Evolutionary conservation across 1,284 basidiomycete genomes (phyloP).

Genomic region (Mycosarcoma mackinlayi): DNA sequence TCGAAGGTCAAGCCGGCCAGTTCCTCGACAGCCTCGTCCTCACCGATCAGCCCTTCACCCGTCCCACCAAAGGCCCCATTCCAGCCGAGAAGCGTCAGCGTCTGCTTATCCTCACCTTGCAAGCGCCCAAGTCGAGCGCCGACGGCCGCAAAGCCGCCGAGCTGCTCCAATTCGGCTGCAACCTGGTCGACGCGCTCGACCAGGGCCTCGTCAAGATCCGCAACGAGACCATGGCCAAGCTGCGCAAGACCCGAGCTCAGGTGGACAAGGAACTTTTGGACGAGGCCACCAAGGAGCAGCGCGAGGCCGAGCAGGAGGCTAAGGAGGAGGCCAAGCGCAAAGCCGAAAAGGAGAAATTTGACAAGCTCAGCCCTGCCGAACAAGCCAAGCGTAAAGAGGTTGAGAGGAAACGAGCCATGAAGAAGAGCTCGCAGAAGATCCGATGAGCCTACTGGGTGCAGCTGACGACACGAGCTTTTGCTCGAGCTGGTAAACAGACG

Average conservation of each 20-base stretch:
- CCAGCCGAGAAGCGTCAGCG: constrained; percentile 48
- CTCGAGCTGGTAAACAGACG: background rate
- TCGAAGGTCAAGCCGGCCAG: constrained; percentile 48
- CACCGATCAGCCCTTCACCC: constrained; percentile 57
- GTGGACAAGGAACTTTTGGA: constrained; percentile 55
- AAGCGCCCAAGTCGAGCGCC: constrained; percentile 41
- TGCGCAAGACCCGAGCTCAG: constrained; percentile 57
- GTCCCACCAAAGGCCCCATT: constrained; percentile 39
- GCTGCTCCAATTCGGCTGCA: constrained; percentile 57
- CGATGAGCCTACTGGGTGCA: too few relatives aligned
- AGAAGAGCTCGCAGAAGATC: constrained; percentile 51
- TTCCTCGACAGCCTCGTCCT: constrained; percentile 61
- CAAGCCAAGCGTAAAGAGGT: constrained; percentile 65
- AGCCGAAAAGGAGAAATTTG: constrained; percentile 61
- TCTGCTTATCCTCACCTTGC: constrained; percentile 57
- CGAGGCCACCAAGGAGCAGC: constrained; percentile 44
- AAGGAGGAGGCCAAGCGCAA: constrained; percentile 57
- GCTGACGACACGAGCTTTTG: background rate
- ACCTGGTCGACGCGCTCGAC: constrained; percentile 62
- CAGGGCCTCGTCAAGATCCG: constrained; percentile 47
- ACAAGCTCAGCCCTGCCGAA: constrained; percentile 61
- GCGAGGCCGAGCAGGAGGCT: constrained; percentile 59
- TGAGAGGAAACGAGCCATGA: constrained; percentile 61
- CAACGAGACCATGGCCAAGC: constrained; percentile 49
- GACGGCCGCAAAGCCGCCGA: constrained; percentile 40